These are phyloP conservation scores for Leishmania gerbilli DNA, from an alignment of 208 protist genomes.

Conservation along the genomic window DNA sequence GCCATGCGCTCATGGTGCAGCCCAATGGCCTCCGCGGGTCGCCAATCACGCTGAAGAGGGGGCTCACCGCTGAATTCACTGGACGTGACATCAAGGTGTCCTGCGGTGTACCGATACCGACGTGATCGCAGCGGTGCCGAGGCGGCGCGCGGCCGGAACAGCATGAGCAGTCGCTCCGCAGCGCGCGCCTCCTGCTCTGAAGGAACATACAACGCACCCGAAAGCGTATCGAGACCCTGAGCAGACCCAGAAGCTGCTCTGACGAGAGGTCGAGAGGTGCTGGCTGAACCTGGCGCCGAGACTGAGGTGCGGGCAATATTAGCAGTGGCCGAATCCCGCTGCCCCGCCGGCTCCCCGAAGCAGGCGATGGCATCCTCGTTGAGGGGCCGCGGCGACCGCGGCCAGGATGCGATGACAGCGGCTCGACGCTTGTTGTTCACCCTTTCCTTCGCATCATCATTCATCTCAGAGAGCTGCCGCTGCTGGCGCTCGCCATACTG, in stretches of 20 bases:
- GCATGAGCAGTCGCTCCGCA: conserved; percentile 28
- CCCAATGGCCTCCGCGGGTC: neutral
- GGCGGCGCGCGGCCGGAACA: conserved; percentile 37
- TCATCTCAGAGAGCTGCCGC: conserved; percentile 9
- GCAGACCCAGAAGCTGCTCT: neutral
- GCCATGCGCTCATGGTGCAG: neutral
- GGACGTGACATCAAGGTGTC: neutral
- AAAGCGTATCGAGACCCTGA: neutral
- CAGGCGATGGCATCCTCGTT: neutral
- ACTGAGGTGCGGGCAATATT: neutral
- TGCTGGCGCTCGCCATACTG: neutral
- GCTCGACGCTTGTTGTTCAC: conserved; percentile 26
- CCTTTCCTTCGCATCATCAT: conserved; percentile 2
- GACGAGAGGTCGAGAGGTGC: neutral
- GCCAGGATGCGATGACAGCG: neutral
- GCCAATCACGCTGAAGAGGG: neutral
- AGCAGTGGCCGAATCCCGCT: neutral
- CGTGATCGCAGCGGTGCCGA: conserved; percentile 33
- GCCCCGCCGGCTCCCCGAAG: neutral
- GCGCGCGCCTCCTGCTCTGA: conserved; percentile 15
- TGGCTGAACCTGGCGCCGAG: neutral
- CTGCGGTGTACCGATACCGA: conserved; percentile 9
- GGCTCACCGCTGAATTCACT: neutral
- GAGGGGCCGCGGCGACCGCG: neutral
- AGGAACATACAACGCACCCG: neutral